Conservation (phyloP, 148 eudicot genomes). For the Heliosperma pusillum region DNA sequence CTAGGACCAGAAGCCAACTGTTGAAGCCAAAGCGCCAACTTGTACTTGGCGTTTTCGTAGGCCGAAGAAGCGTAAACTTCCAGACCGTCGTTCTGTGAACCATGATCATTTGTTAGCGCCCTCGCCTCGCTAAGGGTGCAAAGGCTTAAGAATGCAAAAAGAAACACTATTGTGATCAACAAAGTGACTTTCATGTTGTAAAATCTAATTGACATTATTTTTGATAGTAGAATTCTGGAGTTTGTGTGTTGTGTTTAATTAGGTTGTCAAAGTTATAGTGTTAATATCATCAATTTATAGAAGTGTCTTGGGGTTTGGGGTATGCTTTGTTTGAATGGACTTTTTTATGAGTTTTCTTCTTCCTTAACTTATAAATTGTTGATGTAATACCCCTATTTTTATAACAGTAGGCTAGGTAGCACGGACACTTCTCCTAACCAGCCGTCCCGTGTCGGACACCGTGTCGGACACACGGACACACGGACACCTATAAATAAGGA, state of each 20-base stretch:
- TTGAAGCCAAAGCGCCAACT: conserved; percentile 16
- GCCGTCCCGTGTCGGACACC: no score
- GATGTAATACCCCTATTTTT: not conserved
- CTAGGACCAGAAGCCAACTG: conserved; percentile 22
- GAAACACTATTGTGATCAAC: conserved; percentile 6
- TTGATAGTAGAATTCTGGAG: not conserved
- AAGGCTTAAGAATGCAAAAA: conserved; percentile 6
- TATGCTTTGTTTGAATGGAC: conserved; percentile 20
- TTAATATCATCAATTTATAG: not conserved
- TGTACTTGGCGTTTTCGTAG: conserved; percentile 2
- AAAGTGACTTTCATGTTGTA: not conserved
- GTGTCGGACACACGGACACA: no score
- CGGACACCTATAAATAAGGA: no score
- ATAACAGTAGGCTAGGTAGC: no score
- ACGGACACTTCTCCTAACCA: no score
- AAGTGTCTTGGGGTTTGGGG: not conserved
- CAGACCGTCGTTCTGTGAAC: not conserved
- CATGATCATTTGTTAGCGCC: not conserved
- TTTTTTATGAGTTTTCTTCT: not conserved
- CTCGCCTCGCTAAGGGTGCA: conserved; percentile 20
- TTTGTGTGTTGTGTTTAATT: not conserved
- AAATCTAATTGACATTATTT: not conserved
- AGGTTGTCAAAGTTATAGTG: conserved; percentile 2
- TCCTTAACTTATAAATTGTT: conserved; percentile 9
- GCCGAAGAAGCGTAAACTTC: not conserved